phyloP scores from a whole-genome alignment of 2,329 filamentous ascomycete genomes.

The Trichoderma arundinaceum region DNA sequence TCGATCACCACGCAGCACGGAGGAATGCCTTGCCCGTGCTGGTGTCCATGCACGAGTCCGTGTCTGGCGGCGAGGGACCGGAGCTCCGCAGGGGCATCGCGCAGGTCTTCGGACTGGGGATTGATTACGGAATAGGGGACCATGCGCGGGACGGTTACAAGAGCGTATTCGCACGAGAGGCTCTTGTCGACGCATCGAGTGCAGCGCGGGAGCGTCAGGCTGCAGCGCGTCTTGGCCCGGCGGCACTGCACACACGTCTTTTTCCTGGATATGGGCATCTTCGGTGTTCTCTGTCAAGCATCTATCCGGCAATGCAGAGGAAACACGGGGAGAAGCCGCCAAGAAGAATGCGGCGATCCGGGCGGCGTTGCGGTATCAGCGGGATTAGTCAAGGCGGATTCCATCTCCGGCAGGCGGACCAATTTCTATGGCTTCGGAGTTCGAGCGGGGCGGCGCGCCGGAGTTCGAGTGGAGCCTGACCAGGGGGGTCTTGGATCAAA shows the following conservation, averaged over 20 bases:
- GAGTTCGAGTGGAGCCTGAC: constrained; percentile 28
- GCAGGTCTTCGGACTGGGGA: not conserved
- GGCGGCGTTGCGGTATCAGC: too few species aligned
- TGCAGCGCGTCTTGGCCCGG: constrained; percentile 32
- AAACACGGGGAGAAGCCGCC: not conserved
- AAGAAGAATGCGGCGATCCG: not conserved
- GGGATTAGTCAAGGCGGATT: constrained; percentile 2
- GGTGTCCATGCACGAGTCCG: not conserved
- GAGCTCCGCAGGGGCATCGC: not conserved
- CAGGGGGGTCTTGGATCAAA: constrained; percentile 1
- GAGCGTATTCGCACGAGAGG: constrained; percentile 31
- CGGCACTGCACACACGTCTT: constrained; percentile 35
- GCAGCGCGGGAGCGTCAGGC: constrained; percentile 30
- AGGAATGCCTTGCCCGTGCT: not conserved
- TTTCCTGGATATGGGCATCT: constrained; percentile 34
- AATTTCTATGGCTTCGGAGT: constrained; percentile 20
- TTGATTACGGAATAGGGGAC: not conserved
- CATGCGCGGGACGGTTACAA: not conserved
- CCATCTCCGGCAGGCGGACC: not conserved
- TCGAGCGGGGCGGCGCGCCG: constrained; percentile 19
- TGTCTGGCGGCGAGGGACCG: not conserved
- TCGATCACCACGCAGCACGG: not conserved
- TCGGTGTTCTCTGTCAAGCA: not conserved
- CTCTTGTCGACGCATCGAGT: constrained; percentile 29
- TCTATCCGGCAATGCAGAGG: too few species aligned